Base-by-base conservation (phyloP, 1,139 yeast species). In the Zygosaccharomyces sapae region DNA sequence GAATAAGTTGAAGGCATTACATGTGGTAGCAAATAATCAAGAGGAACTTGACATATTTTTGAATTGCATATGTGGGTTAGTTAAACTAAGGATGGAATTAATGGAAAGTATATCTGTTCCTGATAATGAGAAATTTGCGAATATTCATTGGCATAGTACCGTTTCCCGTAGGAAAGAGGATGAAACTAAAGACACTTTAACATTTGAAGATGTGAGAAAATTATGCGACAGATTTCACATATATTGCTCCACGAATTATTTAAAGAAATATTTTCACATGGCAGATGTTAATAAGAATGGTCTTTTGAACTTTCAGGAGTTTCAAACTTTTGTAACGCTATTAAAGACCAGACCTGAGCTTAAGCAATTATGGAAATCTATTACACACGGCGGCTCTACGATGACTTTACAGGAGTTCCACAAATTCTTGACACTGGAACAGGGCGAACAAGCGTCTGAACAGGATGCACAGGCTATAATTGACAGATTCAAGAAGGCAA, bases 171-270 rank as follows among this genome's bases (percentile, higher is more conserved):
- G 69, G 59, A 55, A 70, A 63, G 66, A 67, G 34, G 69, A 68
- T 30, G 69, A 70, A 31, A 65, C 66, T 27, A 65, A 64, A 30
- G 75, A 74, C 20, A 65, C 71, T 18, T 66, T 89, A n/a, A 68
- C 80, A 0, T 84, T 86, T 60, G 79, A 77, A 7, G 94, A 87
- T 50, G 82, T 89, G 4, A 67, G 80, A 47, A 77, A 76, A 51
- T 73, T 89, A 45, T 78, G 94, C 25, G 74, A 75, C 31, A 71
- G 85, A 47, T 71, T 88, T 40, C 88, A 87, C 56, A 81, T 90
- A 35, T 83, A 83, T 59, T 77, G 80, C 52, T 73, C 82, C 5
- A 62, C 67, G 27, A 58, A 56, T 18, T 69, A 68, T 48, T 58
- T 79, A 4, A 59, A 58, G n/a, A 54, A 60, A 8, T 57, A 73